Base-by-base conservation (phyloP, 768 basidiomycete species). In the Suillus luteus region DNA sequence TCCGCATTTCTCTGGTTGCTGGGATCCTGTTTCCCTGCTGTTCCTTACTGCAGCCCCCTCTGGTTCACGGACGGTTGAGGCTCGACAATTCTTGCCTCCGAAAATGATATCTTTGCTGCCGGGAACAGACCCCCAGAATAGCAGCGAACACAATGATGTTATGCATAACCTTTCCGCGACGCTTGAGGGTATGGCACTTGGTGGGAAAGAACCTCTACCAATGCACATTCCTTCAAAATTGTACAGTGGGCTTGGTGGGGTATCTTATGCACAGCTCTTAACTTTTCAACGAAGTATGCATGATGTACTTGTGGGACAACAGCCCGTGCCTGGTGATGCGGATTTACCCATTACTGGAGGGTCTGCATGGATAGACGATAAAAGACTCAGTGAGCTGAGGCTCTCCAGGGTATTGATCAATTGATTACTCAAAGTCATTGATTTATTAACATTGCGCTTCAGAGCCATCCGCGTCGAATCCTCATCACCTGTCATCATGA, bases 61-160 rank as follows among this genome's bases (percentile, higher is more conserved):
- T 6, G 77, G 78, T 9, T 75, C 78, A 1, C 82, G 89, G 27
- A 78, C 80, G 1, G 67, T 90, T 5, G 85, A 89, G 68, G 87
- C 86, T 1, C 86, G 82, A 68, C 81, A 86, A 59, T 95, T 90
- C 71, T 93, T 93, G 10, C 92, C 93, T 5, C 83, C 85, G 63
- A 61, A 66, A 6, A 76, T 77, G 59, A 59, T 44, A 68, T 69
- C 17, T 81, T 83, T 58, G 51, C 57, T n/a, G 40, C 40, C 35
- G 52, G 62, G 5, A 41, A 65, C 19, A 69, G 59, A 61, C 7
- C 1, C 19, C 15, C 35, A 55, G 43, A 48, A 40, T 35, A 40
- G 4, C 31, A 22, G 44, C 19, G 33, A 60, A 60, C 15, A 31
- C 10, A 14, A 22, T 11, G 51, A 55, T 33, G 52, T 60, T 41